These are phyloP conservation scores for Sporormia fimetaria DNA, from an alignment of 495 filamentous ascomycete genomes.

Conservation along the genomic window DNA sequence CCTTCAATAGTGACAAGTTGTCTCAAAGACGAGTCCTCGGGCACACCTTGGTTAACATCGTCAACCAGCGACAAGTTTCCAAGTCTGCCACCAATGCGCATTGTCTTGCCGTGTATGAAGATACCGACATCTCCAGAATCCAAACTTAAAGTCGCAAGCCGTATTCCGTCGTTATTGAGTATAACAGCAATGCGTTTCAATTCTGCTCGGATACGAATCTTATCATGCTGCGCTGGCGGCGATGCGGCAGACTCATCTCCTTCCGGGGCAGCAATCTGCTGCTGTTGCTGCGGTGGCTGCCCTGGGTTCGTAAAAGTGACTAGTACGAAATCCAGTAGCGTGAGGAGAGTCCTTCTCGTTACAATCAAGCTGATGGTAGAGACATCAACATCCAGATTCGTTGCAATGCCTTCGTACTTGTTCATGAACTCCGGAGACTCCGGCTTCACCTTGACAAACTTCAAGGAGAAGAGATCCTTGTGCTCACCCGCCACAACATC, in stretches of 20 bases:
- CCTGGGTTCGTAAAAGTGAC: slow-evolving; percentile 76
- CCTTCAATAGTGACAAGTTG: slow-evolving; percentile 89
- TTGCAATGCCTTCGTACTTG: slow-evolving; percentile 84
- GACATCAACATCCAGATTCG: slow-evolving; percentile 79
- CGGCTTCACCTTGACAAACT: slow-evolving; percentile 76
- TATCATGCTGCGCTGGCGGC: slow-evolving; percentile 35
- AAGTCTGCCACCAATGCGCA: slow-evolving; percentile 75
- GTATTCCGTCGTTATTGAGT: slow-evolving; percentile 96
- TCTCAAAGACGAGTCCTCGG: slow-evolving; percentile 65
- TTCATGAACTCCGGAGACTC: slow-evolving; percentile 89
- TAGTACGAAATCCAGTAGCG: slow-evolving; percentile 91
- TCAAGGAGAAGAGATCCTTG: slow-evolving; percentile 75
- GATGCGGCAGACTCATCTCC: slow-evolving; percentile 21
- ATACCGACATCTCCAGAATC: slow-evolving; percentile 84
- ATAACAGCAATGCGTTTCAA: slow-evolving; percentile 87
- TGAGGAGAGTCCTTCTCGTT: slow-evolving; percentile 83
- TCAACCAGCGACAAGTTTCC: slow-evolving; percentile 82
- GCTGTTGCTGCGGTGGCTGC: slow-evolving; percentile 29
- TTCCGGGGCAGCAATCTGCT: slow-evolving; percentile 26
- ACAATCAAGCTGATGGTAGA: slow-evolving; percentile 94
- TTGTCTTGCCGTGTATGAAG: slow-evolving; percentile 69
- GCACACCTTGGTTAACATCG: slow-evolving; percentile 85
- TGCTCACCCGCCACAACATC: slow-evolving; percentile 58
- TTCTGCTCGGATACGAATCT: slow-evolving; percentile 77
- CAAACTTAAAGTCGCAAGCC: slow-evolving; percentile 82